A percentile compares a stretch with the other conserved stretches of the same genome.
Evolutionary conservation across 768 basidiomycete genomes (phyloP).

Genomic region (Cystofilobasidium macerans): DNA sequence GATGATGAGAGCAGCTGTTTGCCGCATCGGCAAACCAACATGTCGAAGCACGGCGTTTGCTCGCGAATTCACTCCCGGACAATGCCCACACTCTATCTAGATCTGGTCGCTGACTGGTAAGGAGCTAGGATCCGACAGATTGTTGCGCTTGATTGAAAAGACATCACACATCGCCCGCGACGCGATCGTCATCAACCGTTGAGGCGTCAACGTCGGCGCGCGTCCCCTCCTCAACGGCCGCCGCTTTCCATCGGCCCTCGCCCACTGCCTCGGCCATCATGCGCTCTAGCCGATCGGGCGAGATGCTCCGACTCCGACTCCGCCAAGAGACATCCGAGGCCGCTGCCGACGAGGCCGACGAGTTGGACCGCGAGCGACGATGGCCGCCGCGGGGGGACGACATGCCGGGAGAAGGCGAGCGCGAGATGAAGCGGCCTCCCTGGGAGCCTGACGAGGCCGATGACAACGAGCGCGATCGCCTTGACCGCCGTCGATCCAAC

Average conservation of each 20-base stretch:
- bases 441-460: neutral
- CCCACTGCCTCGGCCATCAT: constrained; percentile 25
- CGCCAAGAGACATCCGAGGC: constrained; percentile 15
- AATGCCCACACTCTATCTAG: too few species aligned
- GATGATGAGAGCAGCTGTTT: too few species aligned
- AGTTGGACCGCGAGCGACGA: constrained; percentile 7
- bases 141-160: too few species aligned
- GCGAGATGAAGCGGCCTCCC: neutral
- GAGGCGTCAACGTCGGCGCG: neutral
- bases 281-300: constrained; percentile 23
- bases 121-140: too few species aligned
- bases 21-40: too few species aligned
- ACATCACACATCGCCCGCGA: constrained; percentile 4
- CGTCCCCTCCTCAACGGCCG: neutral
- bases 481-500: too few species aligned
- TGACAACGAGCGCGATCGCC: neutral
- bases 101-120: too few species aligned
- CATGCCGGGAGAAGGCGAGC: neutral
- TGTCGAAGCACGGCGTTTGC: too few species aligned
- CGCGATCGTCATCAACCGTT: too few species aligned
- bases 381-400: too few species aligned
- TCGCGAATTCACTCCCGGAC: too few species aligned
- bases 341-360: constrained; percentile 6
- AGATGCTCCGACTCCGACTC: constrained; percentile 17
- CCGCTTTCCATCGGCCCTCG: neutral